Evolutionary conservation across 495 filamentous ascomycete genomes (phyloP), one percentile per base, ranked within the genome.

Genomic region (Schizothecium vesticola): DNA sequence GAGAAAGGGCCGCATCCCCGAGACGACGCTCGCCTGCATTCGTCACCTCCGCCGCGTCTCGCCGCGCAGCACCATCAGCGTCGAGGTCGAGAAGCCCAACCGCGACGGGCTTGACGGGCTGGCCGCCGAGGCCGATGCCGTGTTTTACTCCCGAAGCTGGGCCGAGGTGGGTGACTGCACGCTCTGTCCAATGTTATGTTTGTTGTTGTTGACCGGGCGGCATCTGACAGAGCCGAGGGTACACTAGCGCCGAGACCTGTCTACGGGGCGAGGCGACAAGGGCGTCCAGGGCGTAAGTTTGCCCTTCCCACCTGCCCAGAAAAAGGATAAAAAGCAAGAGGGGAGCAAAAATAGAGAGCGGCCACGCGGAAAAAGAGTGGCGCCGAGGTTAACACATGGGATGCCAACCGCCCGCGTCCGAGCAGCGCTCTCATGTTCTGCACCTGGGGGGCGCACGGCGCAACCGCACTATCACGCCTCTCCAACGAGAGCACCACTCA

Each of bases 81-180:
- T 92, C 59, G 90, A 92, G 74, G 76, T 88, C 9, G 90, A 92
- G 75, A 91, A 91, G 75, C 89, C 89, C 10, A 80, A 80, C 59
- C 81, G 90, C 58, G 74, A 78, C 31, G 89, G 89, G 21, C 78
- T 92, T 63, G 79, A 83, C 64, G 81, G 85, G 51, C 80, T 91
- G 65, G 89, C 89, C 33, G 80, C 81, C 63, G 82, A 84, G 71
- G 88, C 88, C 56, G 86, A 92, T 73, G 83, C 89, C 16, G 85
- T 91, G 21, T 91, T 92, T 76, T 92, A 89, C 76, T 90, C 89
- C 7, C 86, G 84, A 69, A 83, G 79, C 67, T 91, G 90, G 89
- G 89, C 90, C 67, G 84, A 86, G 76, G 89, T 89, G 77, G 75
- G 80, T 79, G 19, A 16, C 31, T 13, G 10, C 31, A 29, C 28